Base-by-base conservation (phyloP, 371 early-diverging fungal species). In the Apophysomyces ossiformis region DNA sequence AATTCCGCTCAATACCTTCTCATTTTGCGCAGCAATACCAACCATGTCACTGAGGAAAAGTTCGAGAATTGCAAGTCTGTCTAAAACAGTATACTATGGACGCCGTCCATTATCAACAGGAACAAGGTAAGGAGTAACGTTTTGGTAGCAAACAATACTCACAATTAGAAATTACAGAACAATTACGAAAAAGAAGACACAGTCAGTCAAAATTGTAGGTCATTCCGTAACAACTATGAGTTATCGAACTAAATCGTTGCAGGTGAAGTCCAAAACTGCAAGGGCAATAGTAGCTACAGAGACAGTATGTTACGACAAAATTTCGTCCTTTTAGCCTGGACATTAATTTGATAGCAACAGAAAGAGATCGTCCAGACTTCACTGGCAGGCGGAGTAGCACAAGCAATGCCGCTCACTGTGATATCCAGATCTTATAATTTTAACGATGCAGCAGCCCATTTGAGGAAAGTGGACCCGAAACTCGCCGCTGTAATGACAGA, bases 381-480 rank as follows among this genome's bases (percentile, higher is more conserved):
- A 21, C 5, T 50, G 21, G 21, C 54, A 16, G 41, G 41, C 41
- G 41, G 5, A 41, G 13, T 41, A 41, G 7, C 47, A n/a, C 47
- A 11, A 47, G 2, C 21, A 47, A 7, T 47, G 16, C 47, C 18
- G 16, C 47, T 16, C 7, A 21, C 54, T 9, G 39, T 56, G 35
- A 12, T 63, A 13, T 63, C 63, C 26, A 56, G 61, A 15, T 35
- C 18, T 15, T 69, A 65, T 38, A 57, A 65, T 12, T 60, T 66
- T 7, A 60, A 64, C 18, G 44, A 75, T 2, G 81, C 81, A 13
- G 47, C 70, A 7, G 56, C 44, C 11, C 74, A 80, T 64, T 57
- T 80, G 7, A 71, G 65, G 39, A 57, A 70, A 41, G 70, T 67
- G 21, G 81, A 80, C 66, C 65, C 73, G 4, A 73, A 80, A 36